A percentile compares a stretch with the other conserved stretches of the same genome.
Conservation (phyloP, 2,329 filamentous ascomycete species). For the Colletotrichum sublineola region DNA sequence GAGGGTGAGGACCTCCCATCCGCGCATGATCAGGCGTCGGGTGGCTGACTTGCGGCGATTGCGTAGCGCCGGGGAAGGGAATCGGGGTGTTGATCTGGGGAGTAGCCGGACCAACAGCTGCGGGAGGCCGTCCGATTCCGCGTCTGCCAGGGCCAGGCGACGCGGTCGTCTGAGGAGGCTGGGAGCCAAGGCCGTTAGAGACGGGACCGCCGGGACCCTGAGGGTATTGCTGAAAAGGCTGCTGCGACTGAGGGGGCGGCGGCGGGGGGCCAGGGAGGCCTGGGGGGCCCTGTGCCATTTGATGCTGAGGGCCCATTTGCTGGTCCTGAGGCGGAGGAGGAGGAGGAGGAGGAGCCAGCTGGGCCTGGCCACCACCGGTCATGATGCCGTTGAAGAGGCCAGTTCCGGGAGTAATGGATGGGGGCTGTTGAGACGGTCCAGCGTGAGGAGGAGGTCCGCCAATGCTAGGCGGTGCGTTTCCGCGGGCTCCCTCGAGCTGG, state of each 20-base stretch:
- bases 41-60: constrained; percentile 89
- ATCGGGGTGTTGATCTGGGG: constrained; percentile 92
- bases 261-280: constrained; percentile 71
- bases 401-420: constrained; percentile 90
- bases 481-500: constrained; percentile 84
- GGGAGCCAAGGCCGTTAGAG: constrained; percentile 81
- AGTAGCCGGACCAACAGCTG: constrained; percentile 79
- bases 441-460: constrained; percentile 80
- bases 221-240: constrained; percentile 79
- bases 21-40: constrained; percentile 79
- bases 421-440: constrained; percentile 85
- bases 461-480: constrained; percentile 70
- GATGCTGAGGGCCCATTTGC: constrained; percentile 63
- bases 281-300: constrained; percentile 81
- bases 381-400: constrained; percentile 97
- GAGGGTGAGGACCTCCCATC: constrained; percentile 58
- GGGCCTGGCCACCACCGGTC: constrained; percentile 87
- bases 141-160: constrained; percentile 88
- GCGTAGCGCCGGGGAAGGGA: constrained; percentile 84
- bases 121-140: constrained; percentile 75
- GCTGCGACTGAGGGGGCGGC: constrained; percentile 73
- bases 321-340: constrained; percentile 72
- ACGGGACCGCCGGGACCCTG: constrained; percentile 65
- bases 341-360: constrained; percentile 84
- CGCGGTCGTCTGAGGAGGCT: constrained; percentile 85